These are phyloP conservation scores for Psidium guajava DNA, from an alignment of 345 rosid genomes.

Conservation along the genomic window DNA sequence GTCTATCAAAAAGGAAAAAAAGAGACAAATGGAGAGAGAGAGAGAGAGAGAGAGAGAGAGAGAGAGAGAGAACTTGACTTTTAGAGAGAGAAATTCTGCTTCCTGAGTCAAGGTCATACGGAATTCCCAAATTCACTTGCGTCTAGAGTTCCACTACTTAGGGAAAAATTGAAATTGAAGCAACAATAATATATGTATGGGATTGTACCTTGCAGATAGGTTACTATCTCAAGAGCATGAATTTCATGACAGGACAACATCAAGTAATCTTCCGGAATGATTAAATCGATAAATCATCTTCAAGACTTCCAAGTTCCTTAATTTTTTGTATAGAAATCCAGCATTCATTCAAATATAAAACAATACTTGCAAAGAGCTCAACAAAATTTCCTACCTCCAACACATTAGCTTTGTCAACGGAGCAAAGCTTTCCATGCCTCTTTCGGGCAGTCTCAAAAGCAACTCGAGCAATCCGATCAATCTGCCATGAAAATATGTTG, in stretches of 20 bases:
- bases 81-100: not conserved
- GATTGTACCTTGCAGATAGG: not conserved
- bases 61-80: no score
- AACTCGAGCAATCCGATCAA: conserved; percentile 94
- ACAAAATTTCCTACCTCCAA: conserved; percentile 43
- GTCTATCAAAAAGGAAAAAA: not conserved
- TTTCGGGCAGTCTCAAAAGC: conserved; percentile 93
- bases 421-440: conserved; percentile 75
- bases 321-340: not conserved
- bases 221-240: not conserved
- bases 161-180: not conserved
- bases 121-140: not conserved
- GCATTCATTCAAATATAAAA: not conserved
- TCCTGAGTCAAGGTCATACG: not conserved
- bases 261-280: not conserved
- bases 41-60: no score
- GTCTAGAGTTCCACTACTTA: not conserved
- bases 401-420: conserved; percentile 98
- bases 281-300: not conserved
- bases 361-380: not conserved
- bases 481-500: conserved; percentile 22
- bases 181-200: not conserved
- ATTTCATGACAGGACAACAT: not conserved
- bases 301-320: not conserved
- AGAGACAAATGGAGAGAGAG: not conserved